A percentile compares a stretch with the other conserved stretches of the same genome.
These are phyloP conservation scores for Phyllosticta capitalensis DNA, from an alignment of 2,329 filamentous ascomycete genomes.

Conservation along the genomic window DNA sequence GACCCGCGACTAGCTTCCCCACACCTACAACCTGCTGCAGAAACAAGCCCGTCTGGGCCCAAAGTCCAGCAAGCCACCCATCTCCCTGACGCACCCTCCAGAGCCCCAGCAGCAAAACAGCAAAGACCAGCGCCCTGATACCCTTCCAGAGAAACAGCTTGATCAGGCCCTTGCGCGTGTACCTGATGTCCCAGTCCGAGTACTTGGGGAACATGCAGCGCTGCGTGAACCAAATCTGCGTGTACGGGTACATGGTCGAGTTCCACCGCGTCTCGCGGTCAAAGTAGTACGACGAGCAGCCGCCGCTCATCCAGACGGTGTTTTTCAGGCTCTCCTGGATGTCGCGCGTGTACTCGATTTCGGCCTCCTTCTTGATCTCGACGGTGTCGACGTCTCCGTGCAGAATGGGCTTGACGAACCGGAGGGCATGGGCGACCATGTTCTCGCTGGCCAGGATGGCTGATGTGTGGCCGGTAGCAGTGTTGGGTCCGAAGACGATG, in stretches of 20 bases:
- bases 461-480: slow-evolving; percentile 51
- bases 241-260: slow-evolving; percentile 30
- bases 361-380: slow-evolving; percentile 41
- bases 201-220: slow-evolving; percentile 45
- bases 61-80: neutral
- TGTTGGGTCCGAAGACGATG: slow-evolving; percentile 54
- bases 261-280: slow-evolving; percentile 39
- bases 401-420: slow-evolving; percentile 47
- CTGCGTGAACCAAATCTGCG: slow-evolving; percentile 42
- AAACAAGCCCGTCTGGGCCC: neutral
- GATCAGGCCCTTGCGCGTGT: slow-evolving; percentile 39
- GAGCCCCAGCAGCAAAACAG: neutral
- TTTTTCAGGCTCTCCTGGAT: slow-evolving; percentile 38
- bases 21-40: neutral
- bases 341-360: slow-evolving; percentile 37
- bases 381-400: slow-evolving; percentile 35
- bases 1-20: neutral
- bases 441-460: slow-evolving; percentile 54
- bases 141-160: slow-evolving; percentile 16
- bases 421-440: slow-evolving; percentile 49
- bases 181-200: slow-evolving; percentile 44
- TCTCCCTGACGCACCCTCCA: neutral
- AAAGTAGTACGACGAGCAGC: slow-evolving; percentile 43
- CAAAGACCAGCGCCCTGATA: neutral
- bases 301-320: slow-evolving; percentile 39